Base-by-base conservation (phyloP, 306 rosid genomes). In the Nissolia schottii region DNA sequence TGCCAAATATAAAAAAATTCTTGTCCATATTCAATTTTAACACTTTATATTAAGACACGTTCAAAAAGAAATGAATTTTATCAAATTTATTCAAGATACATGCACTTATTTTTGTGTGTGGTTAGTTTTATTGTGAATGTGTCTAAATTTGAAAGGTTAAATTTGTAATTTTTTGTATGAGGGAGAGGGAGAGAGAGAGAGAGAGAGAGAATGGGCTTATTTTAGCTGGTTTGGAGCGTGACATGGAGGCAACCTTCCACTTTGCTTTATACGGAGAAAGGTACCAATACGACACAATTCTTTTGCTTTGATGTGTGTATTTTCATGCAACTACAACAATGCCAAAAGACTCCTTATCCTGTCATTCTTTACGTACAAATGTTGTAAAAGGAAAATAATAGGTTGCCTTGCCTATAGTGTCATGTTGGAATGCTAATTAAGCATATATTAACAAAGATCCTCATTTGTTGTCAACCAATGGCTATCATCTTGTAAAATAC, bases 181-280 rank as follows among this genome's bases (percentile, higher is more conserved):
- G 5, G 1, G 49, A 35, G 13, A 35, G 80, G 58, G 75, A 57
- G 77, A 69, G 57, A 19, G 75, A 19, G 75, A 68, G 75, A 73
- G 72, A 61, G 80, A 73, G 64, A 64, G 60, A 66, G 79, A n/a
- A 45, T 70, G 19, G 34, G 87, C 73, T 70, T n/a, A n/a, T n/a
- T n/a, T n/a, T 69, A 84, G 83, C 78, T 84, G 87, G 86, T 82
- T 68, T 85, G 77, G 85, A 90, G 83, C 87, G 83, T 87, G 92
- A 84, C 80, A 82, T 78, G 87, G 88, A 77, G 88, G 82, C 84
- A 83, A 85, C n/a, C n/a, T n/a, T 14, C 3, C 53, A 57, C 75
- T 84, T 86, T 84, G 82, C 93, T 88, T 90, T 88, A 86, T 82
- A 83, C 85, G 84, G 87, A 83, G 87, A 84, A 85, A 80, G 88